Conservation (phyloP, 179 eudicot genomes). For the Camellia oleifera region DNA sequence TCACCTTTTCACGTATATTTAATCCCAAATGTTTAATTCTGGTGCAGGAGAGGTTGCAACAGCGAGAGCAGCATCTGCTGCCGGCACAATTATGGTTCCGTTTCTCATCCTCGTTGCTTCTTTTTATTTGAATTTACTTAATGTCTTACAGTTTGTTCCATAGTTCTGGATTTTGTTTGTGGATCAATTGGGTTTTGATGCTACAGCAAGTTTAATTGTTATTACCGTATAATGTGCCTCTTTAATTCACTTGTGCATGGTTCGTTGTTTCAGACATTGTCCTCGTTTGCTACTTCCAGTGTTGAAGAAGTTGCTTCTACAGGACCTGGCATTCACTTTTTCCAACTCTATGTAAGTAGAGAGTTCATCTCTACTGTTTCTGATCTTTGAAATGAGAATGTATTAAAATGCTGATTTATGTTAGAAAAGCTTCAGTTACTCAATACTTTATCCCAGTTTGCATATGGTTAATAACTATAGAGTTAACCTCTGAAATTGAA, state of each 20-base stretch:
- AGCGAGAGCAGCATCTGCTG: conserved; percentile 80
- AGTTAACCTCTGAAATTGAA: not conserved
- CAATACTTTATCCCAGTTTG: not conserved
- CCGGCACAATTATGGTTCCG: conserved; percentile 83
- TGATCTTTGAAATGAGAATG: not conserved
- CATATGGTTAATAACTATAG: not conserved
- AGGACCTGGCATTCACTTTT: conserved; percentile 76
- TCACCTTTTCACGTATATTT: conserved; percentile 5
- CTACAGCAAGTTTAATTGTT: not conserved
- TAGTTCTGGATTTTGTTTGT: not conserved
- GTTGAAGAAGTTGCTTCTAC: conserved; percentile 91
- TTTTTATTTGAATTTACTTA: not conserved
- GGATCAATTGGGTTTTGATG: not conserved
- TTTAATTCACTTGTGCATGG: conserved; percentile 3
- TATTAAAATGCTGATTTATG: not conserved
- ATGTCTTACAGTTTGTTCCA: not conserved
- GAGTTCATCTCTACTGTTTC: not conserved
- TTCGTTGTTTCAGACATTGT: conserved; percentile 54
- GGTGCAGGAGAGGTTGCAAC: conserved; percentile 82
- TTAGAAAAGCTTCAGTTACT: not conserved
- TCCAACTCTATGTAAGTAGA: conserved; percentile 82
- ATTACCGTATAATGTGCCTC: not conserved
- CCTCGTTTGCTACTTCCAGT: conserved; percentile 74
- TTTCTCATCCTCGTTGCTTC: conserved; percentile 13
- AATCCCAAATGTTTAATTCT: not conserved